phyloP scores from a whole-genome alignment of 257 asterid species.

The Solanum neorickii region DNA sequence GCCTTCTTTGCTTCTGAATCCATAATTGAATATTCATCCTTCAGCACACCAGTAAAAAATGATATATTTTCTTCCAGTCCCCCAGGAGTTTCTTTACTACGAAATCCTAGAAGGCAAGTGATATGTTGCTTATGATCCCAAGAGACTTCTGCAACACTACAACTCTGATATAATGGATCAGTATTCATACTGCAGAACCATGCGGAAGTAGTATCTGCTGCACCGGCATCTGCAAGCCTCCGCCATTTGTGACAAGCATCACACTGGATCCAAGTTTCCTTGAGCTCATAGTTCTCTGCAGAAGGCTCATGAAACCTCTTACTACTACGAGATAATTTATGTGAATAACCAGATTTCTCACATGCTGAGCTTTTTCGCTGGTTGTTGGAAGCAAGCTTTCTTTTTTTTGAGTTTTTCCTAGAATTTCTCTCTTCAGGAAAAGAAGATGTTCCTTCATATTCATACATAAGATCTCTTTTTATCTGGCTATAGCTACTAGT shows the following conservation, averaged over 20 bases:
- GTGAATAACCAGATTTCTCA: slow-evolving; percentile 13
- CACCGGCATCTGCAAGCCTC: slow-evolving; percentile 40
- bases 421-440: slow-evolving; percentile 5
- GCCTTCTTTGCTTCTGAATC: slow-evolving; percentile 65
- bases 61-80: slow-evolving; percentile 61
- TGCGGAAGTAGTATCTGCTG: slow-evolving; percentile 37
- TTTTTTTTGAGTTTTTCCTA: slow-evolving; percentile 16
- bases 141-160: slow-evolving; percentile 76
- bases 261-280: slow-evolving; percentile 92
- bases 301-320: slow-evolving; percentile 25
- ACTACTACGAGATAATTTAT: slow-evolving; percentile 14
- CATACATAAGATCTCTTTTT: slow-evolving; percentile 57
- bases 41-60: slow-evolving; percentile 69
- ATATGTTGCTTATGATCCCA: slow-evolving; percentile 56
- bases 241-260: slow-evolving; percentile 99
- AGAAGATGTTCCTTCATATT: slow-evolving; percentile 29
- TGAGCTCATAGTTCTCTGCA: slow-evolving; percentile 20
- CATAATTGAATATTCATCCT: slow-evolving; percentile 47
- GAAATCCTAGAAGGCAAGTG: slow-evolving; percentile 72
- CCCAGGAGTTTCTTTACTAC: slow-evolving; percentile 54
- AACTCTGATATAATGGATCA: slow-evolving; percentile 61
- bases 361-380: neutral
- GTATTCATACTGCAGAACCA: slow-evolving; percentile 97
- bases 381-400: slow-evolving; percentile 23
- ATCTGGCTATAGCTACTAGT: slow-evolving; percentile 25